Base-by-base conservation (phyloP, 768 basidiomycete genomes). In the Mycena pura region DNA sequence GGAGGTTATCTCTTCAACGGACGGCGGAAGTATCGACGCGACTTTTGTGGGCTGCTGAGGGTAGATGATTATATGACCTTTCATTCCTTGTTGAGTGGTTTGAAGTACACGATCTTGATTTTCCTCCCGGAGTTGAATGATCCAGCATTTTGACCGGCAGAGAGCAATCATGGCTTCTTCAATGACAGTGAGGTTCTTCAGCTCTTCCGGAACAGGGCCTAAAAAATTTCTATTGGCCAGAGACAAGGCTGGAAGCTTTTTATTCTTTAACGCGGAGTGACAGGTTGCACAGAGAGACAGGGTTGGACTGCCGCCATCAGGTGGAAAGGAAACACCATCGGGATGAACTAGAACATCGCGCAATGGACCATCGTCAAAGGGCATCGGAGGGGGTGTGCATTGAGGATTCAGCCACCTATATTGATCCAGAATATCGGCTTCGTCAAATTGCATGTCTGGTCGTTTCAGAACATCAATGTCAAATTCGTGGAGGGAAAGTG, bases 141-240 rank as follows among this genome's bases (percentile, higher is more conserved):
- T n/a, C n/a, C n/a, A n/a, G n/a, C n/a, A n/a, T n/a, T n/a, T n/a
- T n/a, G n/a, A n/a, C n/a, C n/a, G n/a, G n/a, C n/a, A n/a, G n/a
- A n/a, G n/a, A n/a, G n/a, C n/a, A n/a, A n/a, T n/a, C n/a, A n/a
- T n/a, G n/a, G n/a, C n/a, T n/a, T n/a, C n/a, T n/a, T n/a, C n/a
- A n/a, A n/a, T n/a, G n/a, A n/a, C n/a, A n/a, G n/a, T n/a, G n/a
- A n/a, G n/a, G n/a, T n/a, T n/a, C n/a, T n/a, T n/a, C n/a, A n/a
- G n/a, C n/a, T n/a, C n/a, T n/a, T n/a, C n/a, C n/a, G 63, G 63
- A 6, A 65, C 53, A 21, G 58, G 28, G 2, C 59, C 63, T 13
- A 65, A 46, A 15, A 24, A 60, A 22, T 46, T 46, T 40, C 32
- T 47, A 36, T 65, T 62, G 13, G 48, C 48, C 17, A 60, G 24